Conservation (phyloP, 331 rosid genomes). For the Cucumis variabilis region DNA sequence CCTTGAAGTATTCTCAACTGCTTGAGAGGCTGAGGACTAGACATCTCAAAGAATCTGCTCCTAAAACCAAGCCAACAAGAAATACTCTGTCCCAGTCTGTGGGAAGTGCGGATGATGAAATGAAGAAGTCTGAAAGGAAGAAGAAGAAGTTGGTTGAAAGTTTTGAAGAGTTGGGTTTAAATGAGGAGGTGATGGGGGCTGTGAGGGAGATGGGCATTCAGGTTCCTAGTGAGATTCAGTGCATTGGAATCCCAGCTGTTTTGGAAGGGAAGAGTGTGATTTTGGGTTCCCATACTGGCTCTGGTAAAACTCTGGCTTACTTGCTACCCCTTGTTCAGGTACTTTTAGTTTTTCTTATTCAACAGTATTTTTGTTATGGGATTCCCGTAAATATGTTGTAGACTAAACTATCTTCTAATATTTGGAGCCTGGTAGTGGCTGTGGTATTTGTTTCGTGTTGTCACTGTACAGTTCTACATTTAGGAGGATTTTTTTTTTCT, state of each 20-base stretch:
- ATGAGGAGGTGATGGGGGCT: slow-evolving; percentile 76
- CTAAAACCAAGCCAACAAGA: slow-evolving; percentile 34
- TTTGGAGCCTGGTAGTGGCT: background rate
- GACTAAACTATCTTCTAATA: background rate
- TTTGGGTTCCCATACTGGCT: slow-evolving; percentile 97
- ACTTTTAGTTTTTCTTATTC: background rate
- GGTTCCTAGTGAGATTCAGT: slow-evolving; percentile 92
- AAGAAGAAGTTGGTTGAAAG: slow-evolving; percentile 52
- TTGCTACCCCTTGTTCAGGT: slow-evolving; percentile 97
- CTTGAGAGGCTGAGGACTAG: slow-evolving; percentile 74
- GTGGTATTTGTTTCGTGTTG: background rate
- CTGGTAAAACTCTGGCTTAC: slow-evolving; percentile 98
- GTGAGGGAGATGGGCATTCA: slow-evolving; percentile 74
- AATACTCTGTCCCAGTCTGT: slow-evolving; percentile 11
- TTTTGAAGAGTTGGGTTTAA: slow-evolving; percentile 75
- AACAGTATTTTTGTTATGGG: background rate
- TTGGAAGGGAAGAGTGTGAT: slow-evolving; percentile 84
- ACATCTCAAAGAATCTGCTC: slow-evolving; percentile 62
- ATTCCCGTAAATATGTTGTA: background rate
- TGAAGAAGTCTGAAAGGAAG: slow-evolving; percentile 43
- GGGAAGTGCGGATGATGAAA: slow-evolving; percentile 35
- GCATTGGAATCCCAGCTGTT: slow-evolving; percentile 83
- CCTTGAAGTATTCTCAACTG: slow-evolving; percentile 66
- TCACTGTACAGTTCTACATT: background rate
- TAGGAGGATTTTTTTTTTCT: background rate